Conservation (phyloP, 1,139 yeast species). For the Geotrichum cucujoidarum region DNA sequence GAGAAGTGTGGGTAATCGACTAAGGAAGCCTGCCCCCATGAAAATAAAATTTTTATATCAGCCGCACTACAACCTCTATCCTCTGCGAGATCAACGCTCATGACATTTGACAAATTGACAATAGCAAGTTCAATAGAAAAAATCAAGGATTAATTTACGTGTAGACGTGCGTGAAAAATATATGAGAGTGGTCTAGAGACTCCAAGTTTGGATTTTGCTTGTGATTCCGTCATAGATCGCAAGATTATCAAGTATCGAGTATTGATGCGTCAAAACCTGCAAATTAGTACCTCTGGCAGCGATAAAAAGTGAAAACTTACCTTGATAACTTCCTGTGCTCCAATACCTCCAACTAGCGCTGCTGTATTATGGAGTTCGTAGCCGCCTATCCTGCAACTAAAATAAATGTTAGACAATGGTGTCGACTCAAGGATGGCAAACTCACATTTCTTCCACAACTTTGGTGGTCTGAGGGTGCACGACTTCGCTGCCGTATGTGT, state of each 20-base stretch:
- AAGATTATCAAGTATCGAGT: conserved; percentile 63
- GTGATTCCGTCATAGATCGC: conserved; percentile 63
- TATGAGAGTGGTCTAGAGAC: no score
- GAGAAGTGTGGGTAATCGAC: no score
- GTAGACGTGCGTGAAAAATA: neutral
- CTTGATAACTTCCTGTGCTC: conserved; percentile 70
- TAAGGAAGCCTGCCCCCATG: no score
- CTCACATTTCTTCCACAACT: conserved; percentile 26
- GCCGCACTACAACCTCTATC: no score
- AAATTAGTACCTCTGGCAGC: conserved; percentile 19
- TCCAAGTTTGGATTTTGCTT: conserved; percentile 50
- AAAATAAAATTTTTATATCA: no score
- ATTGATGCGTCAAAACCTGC: conserved; percentile 59
- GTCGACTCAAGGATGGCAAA: neutral
- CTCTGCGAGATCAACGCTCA: no score
- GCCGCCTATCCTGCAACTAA: conserved; percentile 38
- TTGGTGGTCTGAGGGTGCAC: conserved; percentile 18
- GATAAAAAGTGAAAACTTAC: conserved; percentile 18
- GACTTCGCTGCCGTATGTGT: conserved; percentile 18
- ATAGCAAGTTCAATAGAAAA: neutral
- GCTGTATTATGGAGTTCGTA: conserved; percentile 46
- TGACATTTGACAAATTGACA: no score
- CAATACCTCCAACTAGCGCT: conserved; percentile 70
- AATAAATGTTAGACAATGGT: conserved; percentile 4
- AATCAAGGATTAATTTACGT: neutral